Evolutionary conservation across 495 filamentous ascomycete species (phyloP).

Genomic region (Podospora bellae-mahoneyi): DNA sequence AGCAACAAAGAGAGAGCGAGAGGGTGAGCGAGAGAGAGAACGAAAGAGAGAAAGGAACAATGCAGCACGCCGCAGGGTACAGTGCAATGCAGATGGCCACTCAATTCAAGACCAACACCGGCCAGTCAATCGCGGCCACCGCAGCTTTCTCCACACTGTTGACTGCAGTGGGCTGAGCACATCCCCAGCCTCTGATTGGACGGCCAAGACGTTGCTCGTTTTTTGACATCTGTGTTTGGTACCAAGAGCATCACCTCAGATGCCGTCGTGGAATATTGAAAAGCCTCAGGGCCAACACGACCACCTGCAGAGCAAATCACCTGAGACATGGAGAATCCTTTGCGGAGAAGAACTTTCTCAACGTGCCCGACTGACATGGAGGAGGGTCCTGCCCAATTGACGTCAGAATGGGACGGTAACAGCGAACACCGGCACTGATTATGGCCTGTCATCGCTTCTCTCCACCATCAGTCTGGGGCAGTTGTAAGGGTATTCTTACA

Average conservation of each 20-base stretch:
- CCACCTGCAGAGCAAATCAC: neutral
- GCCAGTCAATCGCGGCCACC: neutral
- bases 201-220: neutral
- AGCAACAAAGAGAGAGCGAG: neutral
- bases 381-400: neutral
- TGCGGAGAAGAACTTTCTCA: neutral
- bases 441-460: neutral
- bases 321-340: neutral
- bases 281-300: neutral
- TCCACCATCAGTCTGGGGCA: no score
- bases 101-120: neutral
- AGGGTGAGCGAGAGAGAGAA: neutral
- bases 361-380: neutral
- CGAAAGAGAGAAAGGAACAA: neutral
- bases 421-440: neutral
- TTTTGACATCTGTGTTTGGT: neutral
- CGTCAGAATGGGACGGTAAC: neutral
- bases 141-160: neutral
- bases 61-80: neutral
- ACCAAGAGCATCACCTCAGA: neutral
- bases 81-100: no score
- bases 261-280: conserved; percentile 1
- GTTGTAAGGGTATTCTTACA: no score
- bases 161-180: neutral
- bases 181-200: neutral